Evolutionary conservation across 225 moss, liverwort and hornwort genomes (phyloP).

Genomic region (Asterella californica): DNA sequence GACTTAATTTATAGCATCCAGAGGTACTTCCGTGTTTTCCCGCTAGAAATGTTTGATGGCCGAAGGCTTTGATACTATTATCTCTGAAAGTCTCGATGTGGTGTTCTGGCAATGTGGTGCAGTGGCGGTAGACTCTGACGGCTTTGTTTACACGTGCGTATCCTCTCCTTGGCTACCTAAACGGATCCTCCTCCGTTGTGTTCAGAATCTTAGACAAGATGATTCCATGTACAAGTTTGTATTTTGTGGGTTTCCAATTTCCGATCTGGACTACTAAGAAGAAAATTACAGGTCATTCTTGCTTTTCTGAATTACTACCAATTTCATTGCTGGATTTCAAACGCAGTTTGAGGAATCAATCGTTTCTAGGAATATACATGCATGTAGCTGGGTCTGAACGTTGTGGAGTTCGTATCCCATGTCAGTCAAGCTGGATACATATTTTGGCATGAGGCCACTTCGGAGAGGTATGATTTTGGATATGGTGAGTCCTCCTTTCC

Average conservation of each 20-base stretch:
- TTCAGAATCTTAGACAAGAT: neutral
- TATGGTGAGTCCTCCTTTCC: neutral
- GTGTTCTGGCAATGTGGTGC: slow-evolving; percentile 30
- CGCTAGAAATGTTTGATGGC: neutral
- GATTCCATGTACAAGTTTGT: neutral
- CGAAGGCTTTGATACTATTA: neutral
- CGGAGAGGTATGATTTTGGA: neutral
- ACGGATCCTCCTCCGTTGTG: neutral
- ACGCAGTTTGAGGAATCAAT: too few species aligned
- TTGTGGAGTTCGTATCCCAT: neutral
- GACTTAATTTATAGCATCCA: neutral
- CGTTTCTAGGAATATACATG: too few species aligned
- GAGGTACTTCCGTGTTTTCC: neutral
- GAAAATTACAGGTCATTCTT: too few species aligned
- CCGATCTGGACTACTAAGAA: too few species aligned
- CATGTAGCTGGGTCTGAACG: too few species aligned
- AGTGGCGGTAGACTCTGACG: slow-evolving; percentile 91
- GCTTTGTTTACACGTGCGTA: slow-evolving; percentile 83
- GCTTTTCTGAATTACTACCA: too few species aligned
- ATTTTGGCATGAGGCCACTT: neutral
- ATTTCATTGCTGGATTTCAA: too few species aligned
- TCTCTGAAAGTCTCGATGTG: neutral
- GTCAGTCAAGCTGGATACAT: neutral
- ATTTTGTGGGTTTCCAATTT: too few species aligned
- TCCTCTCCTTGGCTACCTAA: neutral